phyloP scores from a whole-genome alignment of 495 filamentous ascomycete species.

The Diplogelasinospora grovesii region DNA sequence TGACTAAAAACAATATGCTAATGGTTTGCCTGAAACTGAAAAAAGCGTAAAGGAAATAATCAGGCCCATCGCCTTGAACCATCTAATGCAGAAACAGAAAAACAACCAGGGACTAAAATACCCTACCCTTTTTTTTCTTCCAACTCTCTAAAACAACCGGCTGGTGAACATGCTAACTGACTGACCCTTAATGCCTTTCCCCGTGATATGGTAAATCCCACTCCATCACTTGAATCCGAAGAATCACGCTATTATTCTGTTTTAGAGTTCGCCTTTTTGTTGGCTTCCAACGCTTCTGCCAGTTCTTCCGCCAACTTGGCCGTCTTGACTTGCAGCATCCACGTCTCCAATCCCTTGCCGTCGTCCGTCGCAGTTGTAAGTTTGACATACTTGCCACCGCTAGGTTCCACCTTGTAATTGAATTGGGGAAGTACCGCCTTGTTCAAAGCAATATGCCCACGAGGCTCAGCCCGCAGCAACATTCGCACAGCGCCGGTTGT shows the following conservation, averaged over 20 bases:
- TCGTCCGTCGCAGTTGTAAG: slow-evolving; percentile 46
- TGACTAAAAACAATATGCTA: too few relatives aligned
- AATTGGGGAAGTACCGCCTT: slow-evolving; percentile 51
- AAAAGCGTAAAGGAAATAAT: too few relatives aligned
- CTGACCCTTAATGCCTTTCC: too few relatives aligned
- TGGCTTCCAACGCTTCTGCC: slow-evolving; percentile 39
- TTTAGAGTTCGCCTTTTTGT: slow-evolving; percentile 43
- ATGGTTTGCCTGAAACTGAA: too few relatives aligned
- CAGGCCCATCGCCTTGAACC: too few relatives aligned
- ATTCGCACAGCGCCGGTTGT: slow-evolving; percentile 55
- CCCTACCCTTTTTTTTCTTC: too few relatives aligned
- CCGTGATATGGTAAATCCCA: too few relatives aligned
- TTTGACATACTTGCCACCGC: slow-evolving; percentile 48
- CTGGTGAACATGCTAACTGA: too few relatives aligned
- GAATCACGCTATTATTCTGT: not conserved
- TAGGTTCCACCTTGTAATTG: slow-evolving; percentile 45
- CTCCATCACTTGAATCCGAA: too few relatives aligned
- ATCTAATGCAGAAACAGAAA: too few relatives aligned
- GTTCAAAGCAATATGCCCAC: slow-evolving; percentile 64
- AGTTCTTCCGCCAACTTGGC: slow-evolving; percentile 37
- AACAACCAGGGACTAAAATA: too few relatives aligned
- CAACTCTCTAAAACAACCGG: too few relatives aligned
- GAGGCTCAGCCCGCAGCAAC: slow-evolving; percentile 61
- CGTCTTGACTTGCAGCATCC: slow-evolving; percentile 59
- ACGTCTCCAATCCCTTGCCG: slow-evolving; percentile 49